phyloP scores from a whole-genome alignment of 2,329 filamentous ascomycete species.

The Xylaria sp. region DNA sequence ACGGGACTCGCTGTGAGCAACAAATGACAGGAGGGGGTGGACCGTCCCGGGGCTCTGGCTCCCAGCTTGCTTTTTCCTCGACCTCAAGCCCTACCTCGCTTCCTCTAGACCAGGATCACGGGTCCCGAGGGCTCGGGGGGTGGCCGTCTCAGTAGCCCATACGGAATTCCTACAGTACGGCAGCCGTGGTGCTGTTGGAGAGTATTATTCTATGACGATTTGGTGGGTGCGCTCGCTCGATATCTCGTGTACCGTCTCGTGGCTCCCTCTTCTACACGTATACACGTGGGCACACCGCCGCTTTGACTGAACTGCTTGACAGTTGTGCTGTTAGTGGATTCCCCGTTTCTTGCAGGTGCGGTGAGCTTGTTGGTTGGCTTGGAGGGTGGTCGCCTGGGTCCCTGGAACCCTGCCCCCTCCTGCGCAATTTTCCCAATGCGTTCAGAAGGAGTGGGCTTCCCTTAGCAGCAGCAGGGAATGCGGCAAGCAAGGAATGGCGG shows the following conservation, averaged over 20 bases:
- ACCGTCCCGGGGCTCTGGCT: slow-evolving; percentile 39
- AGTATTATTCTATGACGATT: background rate
- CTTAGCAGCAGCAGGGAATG: slow-evolving; percentile 43
- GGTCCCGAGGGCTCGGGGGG: background rate
- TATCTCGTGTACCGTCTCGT: slow-evolving; percentile 31
- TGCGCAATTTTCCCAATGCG: slow-evolving; percentile 44
- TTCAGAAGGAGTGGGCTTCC: slow-evolving; percentile 40
- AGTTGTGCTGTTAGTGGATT: slow-evolving; percentile 33
- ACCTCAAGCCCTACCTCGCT: slow-evolving; percentile 31
- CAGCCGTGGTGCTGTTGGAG: slow-evolving; percentile 1
- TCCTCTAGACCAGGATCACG: slow-evolving; percentile 36
- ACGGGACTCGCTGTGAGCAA: slow-evolving; percentile 43
- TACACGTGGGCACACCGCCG: slow-evolving; percentile 45
- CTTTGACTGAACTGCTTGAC: slow-evolving; percentile 41
- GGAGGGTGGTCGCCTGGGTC: slow-evolving; percentile 38
- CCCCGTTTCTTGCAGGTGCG: slow-evolving; percentile 38
- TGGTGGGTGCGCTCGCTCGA: slow-evolving; percentile 19
- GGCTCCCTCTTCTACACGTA: slow-evolving; percentile 36
- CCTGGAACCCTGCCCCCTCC: slow-evolving; percentile 40
- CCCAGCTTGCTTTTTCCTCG: slow-evolving; percentile 43
- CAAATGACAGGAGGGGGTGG: slow-evolving; percentile 44
- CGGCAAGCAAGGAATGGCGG: slow-evolving; percentile 47
- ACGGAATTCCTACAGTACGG: background rate
- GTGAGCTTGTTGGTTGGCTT: slow-evolving; percentile 43
- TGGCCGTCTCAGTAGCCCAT: too few relatives aligned